Conservation (phyloP, 2,329 filamentous ascomycete species). For the Aspergillus alliaceus region DNA sequence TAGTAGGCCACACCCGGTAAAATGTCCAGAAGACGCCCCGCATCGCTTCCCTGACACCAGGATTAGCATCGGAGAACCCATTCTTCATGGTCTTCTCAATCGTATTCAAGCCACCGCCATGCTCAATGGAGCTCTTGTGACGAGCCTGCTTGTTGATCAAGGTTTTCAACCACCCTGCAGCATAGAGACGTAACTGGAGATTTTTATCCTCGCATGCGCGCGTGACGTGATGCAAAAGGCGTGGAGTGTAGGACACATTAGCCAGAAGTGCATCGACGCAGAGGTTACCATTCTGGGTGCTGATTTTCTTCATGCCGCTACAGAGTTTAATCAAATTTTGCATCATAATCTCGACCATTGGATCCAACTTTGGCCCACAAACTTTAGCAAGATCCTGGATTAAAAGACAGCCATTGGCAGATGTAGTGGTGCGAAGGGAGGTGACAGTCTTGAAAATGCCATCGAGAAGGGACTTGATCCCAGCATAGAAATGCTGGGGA, state of each 20-base stretch:
- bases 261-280: slow-evolving; percentile 80
- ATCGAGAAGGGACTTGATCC: slow-evolving; percentile 74
- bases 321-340: slow-evolving; percentile 88
- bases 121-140: slow-evolving; percentile 81
- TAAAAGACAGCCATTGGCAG: slow-evolving; percentile 78
- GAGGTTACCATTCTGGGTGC: slow-evolving; percentile 75
- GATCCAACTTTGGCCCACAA: slow-evolving; percentile 76
- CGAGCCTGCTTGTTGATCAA: slow-evolving; percentile 72
- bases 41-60: slow-evolving; percentile 83
- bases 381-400: slow-evolving; percentile 80
- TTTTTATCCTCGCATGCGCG: slow-evolving; percentile 89
- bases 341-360: slow-evolving; percentile 85
- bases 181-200: slow-evolving; percentile 77
- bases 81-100: slow-evolving; percentile 88
- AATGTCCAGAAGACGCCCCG: slow-evolving; percentile 86
- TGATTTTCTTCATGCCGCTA: slow-evolving; percentile 88
- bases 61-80: slow-evolving; percentile 84
- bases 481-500: slow-evolving; percentile 65
- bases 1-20: slow-evolving; percentile 71
- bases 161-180: slow-evolving; percentile 79
- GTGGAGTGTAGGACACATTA: slow-evolving; percentile 74
- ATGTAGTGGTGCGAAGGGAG: slow-evolving; percentile 85
- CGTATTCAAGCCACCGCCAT: slow-evolving; percentile 76
- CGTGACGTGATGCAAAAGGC: slow-evolving; percentile 83
- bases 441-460: slow-evolving; percentile 83